Evolutionary conservation across 2,329 filamentous ascomycete species (phyloP).

Genomic region (Akanthomyces muscarius): DNA sequence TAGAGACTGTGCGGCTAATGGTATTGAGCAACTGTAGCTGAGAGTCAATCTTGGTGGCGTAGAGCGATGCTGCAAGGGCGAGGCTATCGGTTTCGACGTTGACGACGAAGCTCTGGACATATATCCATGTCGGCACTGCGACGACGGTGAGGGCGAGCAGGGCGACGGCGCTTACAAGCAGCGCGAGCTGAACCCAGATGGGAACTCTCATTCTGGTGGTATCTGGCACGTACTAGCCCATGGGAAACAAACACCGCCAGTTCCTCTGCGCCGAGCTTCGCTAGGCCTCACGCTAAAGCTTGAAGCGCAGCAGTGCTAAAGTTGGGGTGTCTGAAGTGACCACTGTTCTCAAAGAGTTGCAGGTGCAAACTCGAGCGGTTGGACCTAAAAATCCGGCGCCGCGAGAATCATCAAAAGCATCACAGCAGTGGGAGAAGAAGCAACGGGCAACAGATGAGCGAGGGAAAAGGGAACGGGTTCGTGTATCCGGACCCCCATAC

Average conservation of each 20-base stretch:
- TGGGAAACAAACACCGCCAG: background rate
- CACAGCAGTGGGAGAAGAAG: background rate
- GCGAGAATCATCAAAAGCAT: background rate
- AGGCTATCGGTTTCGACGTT: slow-evolving; percentile 58
- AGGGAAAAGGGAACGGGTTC: background rate
- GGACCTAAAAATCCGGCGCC: background rate
- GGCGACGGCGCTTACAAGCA: slow-evolving; percentile 71
- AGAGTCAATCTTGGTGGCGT: slow-evolving; percentile 74
- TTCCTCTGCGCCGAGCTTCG: background rate
- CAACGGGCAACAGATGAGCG: background rate
- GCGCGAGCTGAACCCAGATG: slow-evolving; percentile 81
- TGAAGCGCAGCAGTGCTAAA: background rate
- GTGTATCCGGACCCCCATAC: background rate
- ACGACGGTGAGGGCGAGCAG: slow-evolving; percentile 73
- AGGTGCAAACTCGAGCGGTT: background rate
- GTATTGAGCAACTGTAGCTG: slow-evolving; percentile 77
- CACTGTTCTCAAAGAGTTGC: background rate
- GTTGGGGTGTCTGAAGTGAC: background rate
- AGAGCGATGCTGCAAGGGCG: slow-evolving; percentile 76
- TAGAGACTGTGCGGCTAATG: slow-evolving; percentile 67
- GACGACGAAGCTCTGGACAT: slow-evolving; percentile 51
- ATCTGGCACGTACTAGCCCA: background rate
- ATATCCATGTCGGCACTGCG: slow-evolving; percentile 69
- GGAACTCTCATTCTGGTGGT: slow-evolving; percentile 66
- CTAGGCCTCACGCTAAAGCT: too few species aligned